phyloP scores from a whole-genome alignment of 306 rosid species.

The Quercus wislizeni region DNA sequence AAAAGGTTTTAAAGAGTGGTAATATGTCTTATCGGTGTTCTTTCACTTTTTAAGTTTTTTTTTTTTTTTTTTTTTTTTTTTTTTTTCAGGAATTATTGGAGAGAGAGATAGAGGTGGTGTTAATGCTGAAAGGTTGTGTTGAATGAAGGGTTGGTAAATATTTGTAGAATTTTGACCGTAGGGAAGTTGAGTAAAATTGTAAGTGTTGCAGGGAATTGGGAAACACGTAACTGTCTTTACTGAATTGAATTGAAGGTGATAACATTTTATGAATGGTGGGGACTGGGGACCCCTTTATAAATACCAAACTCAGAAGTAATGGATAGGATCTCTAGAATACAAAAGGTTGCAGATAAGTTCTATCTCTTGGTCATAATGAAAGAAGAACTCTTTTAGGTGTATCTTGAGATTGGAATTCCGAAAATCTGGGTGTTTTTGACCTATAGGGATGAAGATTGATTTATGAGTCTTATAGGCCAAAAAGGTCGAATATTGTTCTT shows the following conservation, averaged over 20 bases:
- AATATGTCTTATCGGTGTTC: too few species aligned
- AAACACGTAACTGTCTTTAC: constrained; percentile 21
- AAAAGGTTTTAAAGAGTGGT: too few species aligned
- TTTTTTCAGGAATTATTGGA: neutral
- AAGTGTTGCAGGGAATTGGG: constrained; percentile 30
- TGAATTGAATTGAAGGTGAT: constrained; percentile 7
- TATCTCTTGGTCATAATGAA: constrained; percentile 21
- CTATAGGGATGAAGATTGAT: neutral
- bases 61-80: neutral
- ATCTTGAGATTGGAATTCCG: constrained; percentile 17
- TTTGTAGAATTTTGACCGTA: neutral
- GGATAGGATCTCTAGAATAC: constrained; percentile 25
- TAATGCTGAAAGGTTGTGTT: neutral
- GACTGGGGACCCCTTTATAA: constrained; percentile 21
- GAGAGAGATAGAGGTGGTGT: neutral
- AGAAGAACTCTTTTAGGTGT: constrained; percentile 7
- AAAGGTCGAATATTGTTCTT: neutral
- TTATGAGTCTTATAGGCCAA: neutral
- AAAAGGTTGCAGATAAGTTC: constrained; percentile 14
- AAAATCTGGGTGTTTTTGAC: neutral
- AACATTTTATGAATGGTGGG: constrained; percentile 27
- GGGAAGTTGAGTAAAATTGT: neutral
- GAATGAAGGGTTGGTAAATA: neutral
- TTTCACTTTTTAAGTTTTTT: too few species aligned
- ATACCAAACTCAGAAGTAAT: constrained; percentile 31